These are phyloP conservation scores for Rhizopogon vinicolor DNA, from an alignment of 768 basidiomycete genomes.

Conservation along the genomic window DNA sequence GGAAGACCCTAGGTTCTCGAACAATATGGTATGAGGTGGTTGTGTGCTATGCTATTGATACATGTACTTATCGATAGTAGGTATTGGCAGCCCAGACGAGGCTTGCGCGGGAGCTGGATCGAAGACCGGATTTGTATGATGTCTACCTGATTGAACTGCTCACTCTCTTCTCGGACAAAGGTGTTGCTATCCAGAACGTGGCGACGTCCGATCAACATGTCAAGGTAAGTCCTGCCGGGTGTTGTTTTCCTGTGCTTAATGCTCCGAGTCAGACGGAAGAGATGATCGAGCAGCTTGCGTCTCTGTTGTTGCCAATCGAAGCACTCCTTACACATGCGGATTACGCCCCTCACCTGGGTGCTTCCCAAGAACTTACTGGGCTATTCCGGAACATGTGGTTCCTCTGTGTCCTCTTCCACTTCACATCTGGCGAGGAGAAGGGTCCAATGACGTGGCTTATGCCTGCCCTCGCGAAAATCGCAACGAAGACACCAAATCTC, in stretches of 20 bases:
- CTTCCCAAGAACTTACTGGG: conserved; percentile 57
- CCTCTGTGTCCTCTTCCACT: conserved; percentile 80
- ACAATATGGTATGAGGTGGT: conserved; percentile 65
- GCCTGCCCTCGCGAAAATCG: conserved; percentile 74
- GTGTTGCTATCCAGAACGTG: conserved; percentile 82
- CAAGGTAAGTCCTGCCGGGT: conserved; percentile 43
- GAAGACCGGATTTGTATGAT: conserved; percentile 73
- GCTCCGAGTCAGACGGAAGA: conserved; percentile 57
- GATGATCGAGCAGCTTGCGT: conserved; percentile 83
- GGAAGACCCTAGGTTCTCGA: conserved; percentile 84
- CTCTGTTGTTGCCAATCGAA: conserved; percentile 87
- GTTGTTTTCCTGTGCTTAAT: background rate
- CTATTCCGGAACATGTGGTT: conserved; percentile 96
- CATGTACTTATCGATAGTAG: conserved; percentile 29
- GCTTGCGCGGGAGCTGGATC: conserved; percentile 73
- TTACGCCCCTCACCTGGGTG: conserved; percentile 54
- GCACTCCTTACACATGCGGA: conserved; percentile 71
- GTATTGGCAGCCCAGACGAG: conserved; percentile 89
- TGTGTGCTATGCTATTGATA: background rate
- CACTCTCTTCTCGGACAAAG: conserved; percentile 85
- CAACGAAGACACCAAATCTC: conserved; percentile 80
- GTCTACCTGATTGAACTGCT: conserved; percentile 82
- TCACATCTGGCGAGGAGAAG: conserved; percentile 53
- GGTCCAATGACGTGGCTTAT: conserved; percentile 75
- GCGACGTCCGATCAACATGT: conserved; percentile 61